These are phyloP conservation scores for Fusarium nodosum DNA, from an alignment of 2,329 filamentous ascomycete genomes.

Conservation along the genomic window DNA sequence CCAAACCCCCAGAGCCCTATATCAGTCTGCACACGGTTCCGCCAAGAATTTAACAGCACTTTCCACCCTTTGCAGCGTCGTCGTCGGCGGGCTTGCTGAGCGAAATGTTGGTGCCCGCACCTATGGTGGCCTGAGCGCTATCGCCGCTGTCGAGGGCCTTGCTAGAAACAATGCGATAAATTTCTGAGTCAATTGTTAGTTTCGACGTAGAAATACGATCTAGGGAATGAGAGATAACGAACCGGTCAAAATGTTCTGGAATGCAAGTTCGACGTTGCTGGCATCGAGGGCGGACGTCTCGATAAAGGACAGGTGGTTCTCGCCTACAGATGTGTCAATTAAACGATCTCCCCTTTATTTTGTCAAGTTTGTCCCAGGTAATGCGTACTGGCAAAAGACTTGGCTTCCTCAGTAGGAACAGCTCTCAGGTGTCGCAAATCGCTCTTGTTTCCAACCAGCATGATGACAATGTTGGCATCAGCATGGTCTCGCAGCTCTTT, in stretches of 20 bases:
- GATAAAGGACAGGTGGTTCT: constrained; percentile 98
- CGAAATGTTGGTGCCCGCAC: constrained; percentile 84
- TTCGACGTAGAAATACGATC: constrained; percentile 9
- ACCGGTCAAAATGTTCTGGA: constrained; percentile 99
- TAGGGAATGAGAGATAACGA: constrained; percentile 53
- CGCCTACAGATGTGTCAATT: constrained; percentile 69
- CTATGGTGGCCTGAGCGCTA: constrained; percentile 81
- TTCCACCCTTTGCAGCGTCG: constrained; percentile 79
- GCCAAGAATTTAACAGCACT: constrained; percentile 76
- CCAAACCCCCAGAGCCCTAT: constrained; percentile 51
- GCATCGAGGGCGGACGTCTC: constrained; percentile 98
- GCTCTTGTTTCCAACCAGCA: constrained; percentile 99
- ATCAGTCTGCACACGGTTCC: constrained; percentile 44
- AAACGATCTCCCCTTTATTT: constrained; percentile 15
- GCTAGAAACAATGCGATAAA: constrained; percentile 98
- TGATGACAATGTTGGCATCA: constrained; percentile 99
- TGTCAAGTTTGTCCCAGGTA: constrained; percentile 6
- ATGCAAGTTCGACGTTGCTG: constrained; percentile 98
- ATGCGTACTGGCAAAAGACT: constrained; percentile 90
- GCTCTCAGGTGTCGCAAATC: constrained; percentile 99
- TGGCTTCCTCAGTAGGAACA: constrained; percentile 97
- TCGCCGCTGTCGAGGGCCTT: constrained; percentile 96
- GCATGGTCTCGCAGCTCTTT: constrained; percentile 98
- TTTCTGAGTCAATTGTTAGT: constrained; percentile 72
- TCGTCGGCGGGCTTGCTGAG: constrained; percentile 88